Evolutionary conservation across 129 eudicot genomes (phyloP).

Genomic region (Flaveria sonorensis): DNA sequence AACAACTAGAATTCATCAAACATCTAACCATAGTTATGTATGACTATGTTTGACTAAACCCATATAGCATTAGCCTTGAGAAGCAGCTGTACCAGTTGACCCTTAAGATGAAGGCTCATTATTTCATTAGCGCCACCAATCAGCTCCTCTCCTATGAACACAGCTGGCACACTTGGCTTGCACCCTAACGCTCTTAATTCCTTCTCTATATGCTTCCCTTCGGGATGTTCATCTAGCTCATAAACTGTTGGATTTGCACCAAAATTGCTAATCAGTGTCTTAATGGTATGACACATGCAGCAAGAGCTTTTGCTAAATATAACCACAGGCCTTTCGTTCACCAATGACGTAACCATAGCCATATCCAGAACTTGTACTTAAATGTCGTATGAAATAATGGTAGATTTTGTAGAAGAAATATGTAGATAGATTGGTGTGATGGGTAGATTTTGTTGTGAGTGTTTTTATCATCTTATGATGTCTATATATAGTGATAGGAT

Average conservation of each 20-base stretch:
- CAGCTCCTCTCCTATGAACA: conserved; percentile 54
- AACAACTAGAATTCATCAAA: conserved; percentile 20
- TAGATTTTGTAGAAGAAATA: conserved; percentile 2
- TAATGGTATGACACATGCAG: conserved; percentile 56
- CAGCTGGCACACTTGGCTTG: conserved; percentile 64
- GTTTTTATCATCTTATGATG: conserved; percentile 16
- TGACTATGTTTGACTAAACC: conserved; percentile 18
- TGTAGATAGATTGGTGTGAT: neutral
- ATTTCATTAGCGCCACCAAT: conserved; percentile 74
- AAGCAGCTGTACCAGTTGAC: conserved; percentile 56
- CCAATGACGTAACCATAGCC: conserved; percentile 41
- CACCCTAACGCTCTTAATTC: conserved; percentile 45
- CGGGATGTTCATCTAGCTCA: conserved; percentile 59
- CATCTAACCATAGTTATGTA: neutral
- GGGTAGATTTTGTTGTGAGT: conserved; percentile 26
- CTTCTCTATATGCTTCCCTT: conserved; percentile 50
- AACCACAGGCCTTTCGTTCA: conserved; percentile 52
- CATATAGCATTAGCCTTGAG: conserved; percentile 53
- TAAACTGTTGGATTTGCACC: conserved; percentile 59
- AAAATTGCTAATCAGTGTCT: conserved; percentile 57
- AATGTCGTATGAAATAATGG: neutral
- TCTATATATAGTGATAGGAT: conserved; percentile 35
- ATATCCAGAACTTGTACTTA: neutral
- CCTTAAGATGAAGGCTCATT: conserved; percentile 65
- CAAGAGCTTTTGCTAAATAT: conserved; percentile 64